Conservation (phyloP, 768 basidiomycete genomes). For the Daedaleopsis nitida region DNA sequence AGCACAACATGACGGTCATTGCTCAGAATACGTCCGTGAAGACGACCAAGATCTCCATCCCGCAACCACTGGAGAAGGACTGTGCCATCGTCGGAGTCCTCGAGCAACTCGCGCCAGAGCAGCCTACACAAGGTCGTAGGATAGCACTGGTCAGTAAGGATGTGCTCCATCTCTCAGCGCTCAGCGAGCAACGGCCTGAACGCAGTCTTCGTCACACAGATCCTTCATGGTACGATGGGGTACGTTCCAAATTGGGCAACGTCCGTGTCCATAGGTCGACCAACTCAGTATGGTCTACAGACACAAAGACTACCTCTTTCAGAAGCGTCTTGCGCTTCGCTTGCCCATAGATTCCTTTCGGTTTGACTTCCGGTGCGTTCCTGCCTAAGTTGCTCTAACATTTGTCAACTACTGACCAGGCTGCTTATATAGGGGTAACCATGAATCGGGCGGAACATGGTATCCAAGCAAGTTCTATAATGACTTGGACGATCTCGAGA, state of each 20-base stretch:
- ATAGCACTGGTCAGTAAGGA: conserved; percentile 60
- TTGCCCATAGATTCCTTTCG: conserved; percentile 81
- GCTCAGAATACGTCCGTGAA: conserved; percentile 23
- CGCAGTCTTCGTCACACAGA: conserved; percentile 41
- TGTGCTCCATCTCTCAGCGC: neutral
- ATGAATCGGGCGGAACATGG: conserved; percentile 74
- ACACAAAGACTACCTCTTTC: conserved; percentile 86
- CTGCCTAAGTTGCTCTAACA: neutral
- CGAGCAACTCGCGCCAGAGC: conserved; percentile 56
- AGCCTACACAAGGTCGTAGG: conserved; percentile 56
- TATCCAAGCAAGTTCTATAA: conserved; percentile 47
- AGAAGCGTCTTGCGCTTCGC: conserved; percentile 64
- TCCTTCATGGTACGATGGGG: conserved; percentile 82
- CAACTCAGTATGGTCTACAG: conserved; percentile 37
- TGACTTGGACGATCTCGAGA: conserved; percentile 66
- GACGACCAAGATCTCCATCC: conserved; percentile 24
- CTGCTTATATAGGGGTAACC: conserved; percentile 58
- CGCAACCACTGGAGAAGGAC: conserved; percentile 13
- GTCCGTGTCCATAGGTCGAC: neutral
- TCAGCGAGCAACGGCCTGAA: too few relatives aligned
- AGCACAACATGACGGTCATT: conserved; percentile 3
- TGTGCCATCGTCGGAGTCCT: conserved; percentile 45
- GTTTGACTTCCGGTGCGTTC: conserved; percentile 79
- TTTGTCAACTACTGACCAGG: neutral
- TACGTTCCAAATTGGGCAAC: conserved; percentile 36